phyloP scores from a whole-genome alignment of 768 basidiomycete genomes.

The Boletus insuetus region DNA sequence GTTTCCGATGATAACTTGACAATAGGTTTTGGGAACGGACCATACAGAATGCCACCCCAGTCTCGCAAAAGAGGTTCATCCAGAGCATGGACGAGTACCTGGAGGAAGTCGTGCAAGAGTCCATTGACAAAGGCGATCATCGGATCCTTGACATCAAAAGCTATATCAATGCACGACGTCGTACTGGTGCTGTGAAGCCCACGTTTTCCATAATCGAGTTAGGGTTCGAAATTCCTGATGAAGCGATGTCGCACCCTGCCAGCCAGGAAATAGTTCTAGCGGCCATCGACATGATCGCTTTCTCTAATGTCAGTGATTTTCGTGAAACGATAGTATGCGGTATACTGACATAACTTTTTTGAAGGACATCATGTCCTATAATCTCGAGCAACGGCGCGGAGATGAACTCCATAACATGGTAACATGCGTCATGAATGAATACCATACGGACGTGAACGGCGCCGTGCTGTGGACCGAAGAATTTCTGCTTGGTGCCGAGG shows the following conservation, averaged over 20 bases:
- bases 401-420: constrained; percentile 41
- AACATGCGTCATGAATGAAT: constrained; percentile 49
- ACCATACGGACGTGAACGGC: constrained; percentile 16
- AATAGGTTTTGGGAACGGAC: constrained; percentile 16
- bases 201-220: constrained; percentile 38
- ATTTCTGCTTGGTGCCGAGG: neutral
- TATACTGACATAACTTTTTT: no score
- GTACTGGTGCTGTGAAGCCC: constrained; percentile 40
- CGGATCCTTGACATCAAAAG: constrained; percentile 37
- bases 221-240: constrained; percentile 38
- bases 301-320: constrained; percentile 7
- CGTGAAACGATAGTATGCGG: no score
- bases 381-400: constrained; percentile 30
- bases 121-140: constrained; percentile 35
- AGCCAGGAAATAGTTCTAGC: constrained; percentile 29
- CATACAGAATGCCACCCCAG: constrained; percentile 1
- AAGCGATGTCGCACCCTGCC: constrained; percentile 39
- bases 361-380: constrained; percentile 29
- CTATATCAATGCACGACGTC: constrained; percentile 41
- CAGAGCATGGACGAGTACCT: constrained; percentile 35
- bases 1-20: neutral
- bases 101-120: constrained; percentile 40
- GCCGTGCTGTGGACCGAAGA: constrained; percentile 15
- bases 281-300: constrained; percentile 35
- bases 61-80: constrained; percentile 34